Evolutionary conservation across 768 basidiomycete species (phyloP), one percentile per base, ranked within the genome.

Genomic region (Hypsizygus marmoreus): DNA sequence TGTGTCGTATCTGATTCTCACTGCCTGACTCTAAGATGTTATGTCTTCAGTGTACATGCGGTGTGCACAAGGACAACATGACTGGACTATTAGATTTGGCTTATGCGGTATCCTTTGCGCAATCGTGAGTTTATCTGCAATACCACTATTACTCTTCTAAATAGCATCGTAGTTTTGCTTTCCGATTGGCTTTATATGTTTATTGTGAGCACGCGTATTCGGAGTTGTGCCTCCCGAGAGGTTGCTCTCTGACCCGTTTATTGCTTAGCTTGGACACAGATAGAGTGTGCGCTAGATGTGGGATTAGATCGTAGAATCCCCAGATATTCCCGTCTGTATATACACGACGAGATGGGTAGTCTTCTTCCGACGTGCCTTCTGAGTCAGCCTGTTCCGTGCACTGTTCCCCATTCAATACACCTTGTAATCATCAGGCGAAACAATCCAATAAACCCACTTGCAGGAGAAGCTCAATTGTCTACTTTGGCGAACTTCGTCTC

Each of bases 231-330:
- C n/a, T n/a, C n/a, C n/a, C n/a, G n/a, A n/a, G n/a, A n/a, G n/a
- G n/a, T n/a, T n/a, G n/a, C n/a, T n/a, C n/a, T n/a, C 13, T 5
- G 11, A 34, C 19, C 12, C 40, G 6, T 19, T 37, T 13, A 25
- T 22, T 14, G 12, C 23, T 4, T 39, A 67, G 68, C 43, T 45
- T 56, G 29, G 67, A 69, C 33, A 62, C 61, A 1, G 63, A 68
- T 30, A 55, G 56, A 41, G 56, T 58, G 13, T 69, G 68, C 40
- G 41, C 57, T 17, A 54, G 67, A 19, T 69, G 68, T 35, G 68
- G 68, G n/a, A 51, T 59, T 22, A 53, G 54, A 31, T 40, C 67
- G 43, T 56, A n/a, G n/a, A n/a, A n/a, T n/a, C n/a, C n/a, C n/a
- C n/a, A n/a, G n/a, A n/a, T n/a, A n/a, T n/a, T n/a, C n/a, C n/a